Percentiles rank a stretch among this genome's conserved stretches.
Conservation (phyloP, 768 basidiomycete species). For the Tulasnella sp. region DNA sequence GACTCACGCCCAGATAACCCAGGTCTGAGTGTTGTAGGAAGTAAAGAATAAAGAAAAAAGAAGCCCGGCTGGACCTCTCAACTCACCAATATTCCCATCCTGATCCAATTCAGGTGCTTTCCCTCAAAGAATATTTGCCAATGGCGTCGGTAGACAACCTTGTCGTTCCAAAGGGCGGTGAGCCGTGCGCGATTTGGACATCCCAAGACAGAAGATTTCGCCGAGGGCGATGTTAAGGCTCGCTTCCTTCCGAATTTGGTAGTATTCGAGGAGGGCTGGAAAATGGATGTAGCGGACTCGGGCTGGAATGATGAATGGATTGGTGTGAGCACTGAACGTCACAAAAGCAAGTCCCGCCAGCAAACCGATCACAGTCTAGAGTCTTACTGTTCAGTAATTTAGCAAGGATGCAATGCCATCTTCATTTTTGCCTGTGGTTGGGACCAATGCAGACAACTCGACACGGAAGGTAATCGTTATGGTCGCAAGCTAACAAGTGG, state of each 20-base stretch:
- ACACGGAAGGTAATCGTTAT: too few relatives aligned
- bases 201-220: background rate
- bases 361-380: too few relatives aligned
- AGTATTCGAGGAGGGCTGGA: background rate
- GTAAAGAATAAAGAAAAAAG: background rate
- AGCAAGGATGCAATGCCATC: too few relatives aligned
- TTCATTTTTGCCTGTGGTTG: too few relatives aligned
- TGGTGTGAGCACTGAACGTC: too few relatives aligned
- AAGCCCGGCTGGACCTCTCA: too few relatives aligned
- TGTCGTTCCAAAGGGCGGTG: constrained; percentile 14
- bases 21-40: background rate
- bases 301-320: constrained; percentile 14
- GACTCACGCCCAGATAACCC: constrained; percentile 22
- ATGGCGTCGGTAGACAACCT: constrained; percentile 23
- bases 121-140: constrained; percentile 22
- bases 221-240: background rate
- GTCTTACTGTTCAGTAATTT: too few relatives aligned
- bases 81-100: constrained; percentile 9
- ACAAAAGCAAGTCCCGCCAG: too few relatives aligned
- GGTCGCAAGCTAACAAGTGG: too few relatives aligned
- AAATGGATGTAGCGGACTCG: constrained; percentile 4
- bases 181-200: constrained; percentile 3
- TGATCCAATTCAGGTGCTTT: background rate
- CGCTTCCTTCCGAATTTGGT: background rate
- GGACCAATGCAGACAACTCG: too few relatives aligned